Conservation (phyloP, 2,329 filamentous ascomycete species). For the Cladosporium sphaerospermum region DNA sequence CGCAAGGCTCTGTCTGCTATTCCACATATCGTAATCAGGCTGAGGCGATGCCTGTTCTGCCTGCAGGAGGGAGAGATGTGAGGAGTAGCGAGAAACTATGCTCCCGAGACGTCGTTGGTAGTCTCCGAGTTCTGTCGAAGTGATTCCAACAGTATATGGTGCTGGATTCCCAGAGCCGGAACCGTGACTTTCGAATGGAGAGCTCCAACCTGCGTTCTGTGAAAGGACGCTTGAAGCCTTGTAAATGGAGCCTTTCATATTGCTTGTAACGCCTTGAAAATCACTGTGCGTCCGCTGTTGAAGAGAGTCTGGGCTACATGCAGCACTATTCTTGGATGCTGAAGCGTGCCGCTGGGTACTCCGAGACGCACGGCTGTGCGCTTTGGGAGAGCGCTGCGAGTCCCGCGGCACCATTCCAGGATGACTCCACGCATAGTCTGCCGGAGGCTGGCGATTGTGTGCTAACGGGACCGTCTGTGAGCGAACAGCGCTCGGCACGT, state of each 20-base stretch:
- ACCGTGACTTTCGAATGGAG: not conserved
- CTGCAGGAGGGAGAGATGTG: not conserved
- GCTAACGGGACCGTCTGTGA: not conserved
- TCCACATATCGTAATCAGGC: constrained; percentile 6
- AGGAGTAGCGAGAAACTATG: constrained; percentile 3
- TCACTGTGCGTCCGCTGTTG: not conserved
- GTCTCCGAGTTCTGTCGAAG: not conserved
- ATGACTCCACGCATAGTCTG: not conserved
- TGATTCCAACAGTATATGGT: constrained; percentile 7
- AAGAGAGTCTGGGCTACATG: not conserved
- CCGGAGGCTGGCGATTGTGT: not conserved
- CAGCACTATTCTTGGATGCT: not conserved
- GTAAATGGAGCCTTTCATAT: not conserved
- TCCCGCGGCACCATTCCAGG: no score
- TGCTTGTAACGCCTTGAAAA: not conserved
- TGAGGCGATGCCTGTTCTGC: not conserved
- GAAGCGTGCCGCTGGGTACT: not conserved
- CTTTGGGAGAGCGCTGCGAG: not conserved
- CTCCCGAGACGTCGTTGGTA: constrained; percentile 1
- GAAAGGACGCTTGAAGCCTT: not conserved
- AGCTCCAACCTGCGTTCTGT: not conserved
- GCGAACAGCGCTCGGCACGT: not conserved
- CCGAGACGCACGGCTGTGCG: not conserved
- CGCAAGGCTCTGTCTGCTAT: not conserved
- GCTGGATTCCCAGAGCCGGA: not conserved